Conservation (phyloP, 2,329 filamentous ascomycete species). For the Fulvia fulva region DNA sequence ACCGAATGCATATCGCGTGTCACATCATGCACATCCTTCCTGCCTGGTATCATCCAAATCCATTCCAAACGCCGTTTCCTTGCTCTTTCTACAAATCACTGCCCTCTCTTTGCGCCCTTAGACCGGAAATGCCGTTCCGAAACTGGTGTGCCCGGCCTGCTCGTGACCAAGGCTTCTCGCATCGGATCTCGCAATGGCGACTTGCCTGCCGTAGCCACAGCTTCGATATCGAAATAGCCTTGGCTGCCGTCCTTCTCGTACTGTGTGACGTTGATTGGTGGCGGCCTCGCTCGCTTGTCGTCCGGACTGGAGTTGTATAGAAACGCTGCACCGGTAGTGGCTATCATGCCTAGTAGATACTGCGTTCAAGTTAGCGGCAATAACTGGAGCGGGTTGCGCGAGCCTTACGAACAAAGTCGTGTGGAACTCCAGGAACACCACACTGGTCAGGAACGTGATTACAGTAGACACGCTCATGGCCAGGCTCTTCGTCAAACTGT, state of each 20-base stretch:
- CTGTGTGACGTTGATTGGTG: conserved; percentile 64
- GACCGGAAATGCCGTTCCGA: conserved; percentile 37
- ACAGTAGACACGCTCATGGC: conserved; percentile 90
- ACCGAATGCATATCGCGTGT: neutral
- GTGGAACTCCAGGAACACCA: conserved; percentile 78
- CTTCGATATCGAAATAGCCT: conserved; percentile 40
- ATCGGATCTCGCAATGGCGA: conserved; percentile 42
- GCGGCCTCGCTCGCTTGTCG: conserved; percentile 49
- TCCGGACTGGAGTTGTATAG: conserved; percentile 71
- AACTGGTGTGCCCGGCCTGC: conserved; percentile 36
- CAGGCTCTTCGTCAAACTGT: conserved; percentile 92
- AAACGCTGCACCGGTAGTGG: conserved; percentile 80
- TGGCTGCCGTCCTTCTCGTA: conserved; percentile 63
- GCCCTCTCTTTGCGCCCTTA: conserved; percentile 37
- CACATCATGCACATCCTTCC: neutral
- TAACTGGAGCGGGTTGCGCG: neutral
- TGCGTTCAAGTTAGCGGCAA: conserved; percentile 37
- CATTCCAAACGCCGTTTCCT: neutral
- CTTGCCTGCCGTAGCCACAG: conserved; percentile 44
- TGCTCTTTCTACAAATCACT: conserved; percentile 23
- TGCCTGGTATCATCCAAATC: neutral
- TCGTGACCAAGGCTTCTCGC: conserved; percentile 50
- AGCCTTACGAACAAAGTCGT: conserved; percentile 66
- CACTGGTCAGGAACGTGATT: conserved; percentile 77
- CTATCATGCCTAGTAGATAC: conserved; percentile 75